Base-by-base conservation (phyloP, 768 basidiomycete species). In the Floccularia luteovirens region DNA sequence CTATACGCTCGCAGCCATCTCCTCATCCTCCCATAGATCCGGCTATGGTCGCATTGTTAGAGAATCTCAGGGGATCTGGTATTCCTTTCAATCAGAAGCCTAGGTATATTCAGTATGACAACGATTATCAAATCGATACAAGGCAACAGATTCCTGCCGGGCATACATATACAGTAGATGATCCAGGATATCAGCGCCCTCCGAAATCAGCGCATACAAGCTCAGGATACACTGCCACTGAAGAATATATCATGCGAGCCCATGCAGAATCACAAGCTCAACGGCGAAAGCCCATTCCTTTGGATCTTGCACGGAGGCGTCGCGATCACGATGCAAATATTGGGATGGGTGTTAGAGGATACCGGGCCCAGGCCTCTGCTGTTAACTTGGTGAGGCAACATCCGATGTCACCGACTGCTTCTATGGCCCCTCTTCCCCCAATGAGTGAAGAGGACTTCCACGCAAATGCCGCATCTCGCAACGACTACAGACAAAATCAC, bases 241-340 rank as follows among this genome's bases (percentile, higher is more conserved):
- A 86, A 53, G 75, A 81, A 55, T 71, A 75, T 45, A 75, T 85
- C 36, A 70, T 86, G 52, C 79, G 77, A 58, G 45, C 79, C 57
- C 63, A 69, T 57, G 55, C 65, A 2, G 62, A 70, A 43, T 55
- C 51, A 31, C 45, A 48, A n/a, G 28, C 24, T 7, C 45, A 49
- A 38, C 45, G 59, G 6, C 54, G 63, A 5, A 54, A 62, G 5
- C 66, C 64, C 21, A 53, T 57, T 4, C 63, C 65, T 34, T 49
- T 69, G 25, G 60, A 65, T 43, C 48, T 67, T 13, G 46, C 48
- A 32, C 43, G 45, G 38, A 45, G 51, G 1, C 50, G 50, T 17
- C 47, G 52, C 25, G 50, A 48, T 17, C 48, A 46, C 19, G 53
- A 48, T 12, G 38, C 42, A 4, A 64, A 62, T 38, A 63, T 69